These are phyloP conservation scores for Umbilicus rupestris DNA, from an alignment of 164 flowering plant genomes.

Conservation along the genomic window DNA sequence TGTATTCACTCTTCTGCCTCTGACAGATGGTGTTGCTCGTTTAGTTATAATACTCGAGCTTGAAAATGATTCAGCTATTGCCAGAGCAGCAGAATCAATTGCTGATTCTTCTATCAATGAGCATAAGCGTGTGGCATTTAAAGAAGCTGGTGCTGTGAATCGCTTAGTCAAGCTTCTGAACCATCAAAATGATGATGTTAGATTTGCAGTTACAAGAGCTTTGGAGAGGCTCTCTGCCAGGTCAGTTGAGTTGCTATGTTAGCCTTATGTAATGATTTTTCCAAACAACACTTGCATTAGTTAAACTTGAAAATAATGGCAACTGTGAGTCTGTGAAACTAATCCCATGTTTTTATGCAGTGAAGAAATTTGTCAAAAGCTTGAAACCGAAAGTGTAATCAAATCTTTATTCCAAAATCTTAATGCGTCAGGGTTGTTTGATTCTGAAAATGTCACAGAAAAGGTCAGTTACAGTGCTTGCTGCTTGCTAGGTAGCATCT, in stretches of 20 bases:
- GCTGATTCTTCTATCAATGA: conserved; percentile 73
- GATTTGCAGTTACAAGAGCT: conserved; percentile 44
- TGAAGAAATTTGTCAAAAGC: conserved; percentile 39
- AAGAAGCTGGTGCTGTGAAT: conserved; percentile 77
- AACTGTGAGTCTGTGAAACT: not conserved
- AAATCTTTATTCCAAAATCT: conserved; percentile 35
- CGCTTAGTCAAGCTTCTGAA: conserved; percentile 45
- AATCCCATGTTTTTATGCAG: conserved; percentile 29
- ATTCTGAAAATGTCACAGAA: conserved; percentile 26
- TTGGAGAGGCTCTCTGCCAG: conserved; percentile 72
- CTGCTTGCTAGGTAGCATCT: not conserved
- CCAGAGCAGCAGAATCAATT: conserved; percentile 66
- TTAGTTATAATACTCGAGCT: conserved; percentile 76
- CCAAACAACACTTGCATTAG: not conserved
- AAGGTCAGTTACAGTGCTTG: conserved; percentile 32
- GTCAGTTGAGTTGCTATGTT: conserved; percentile 18
- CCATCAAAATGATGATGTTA: conserved; percentile 35
- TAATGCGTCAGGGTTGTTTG: conserved; percentile 25
- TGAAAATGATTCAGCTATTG: conserved; percentile 56
- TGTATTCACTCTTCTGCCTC: conserved; percentile 53
- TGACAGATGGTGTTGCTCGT: conserved; percentile 85
- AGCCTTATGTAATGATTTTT: not conserved
- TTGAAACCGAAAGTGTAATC: conserved; percentile 53
- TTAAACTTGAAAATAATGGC: not conserved
- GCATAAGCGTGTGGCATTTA: conserved; percentile 60